phyloP scores from a whole-genome alignment of 768 basidiomycete genomes.

The Suillus bovinus region DNA sequence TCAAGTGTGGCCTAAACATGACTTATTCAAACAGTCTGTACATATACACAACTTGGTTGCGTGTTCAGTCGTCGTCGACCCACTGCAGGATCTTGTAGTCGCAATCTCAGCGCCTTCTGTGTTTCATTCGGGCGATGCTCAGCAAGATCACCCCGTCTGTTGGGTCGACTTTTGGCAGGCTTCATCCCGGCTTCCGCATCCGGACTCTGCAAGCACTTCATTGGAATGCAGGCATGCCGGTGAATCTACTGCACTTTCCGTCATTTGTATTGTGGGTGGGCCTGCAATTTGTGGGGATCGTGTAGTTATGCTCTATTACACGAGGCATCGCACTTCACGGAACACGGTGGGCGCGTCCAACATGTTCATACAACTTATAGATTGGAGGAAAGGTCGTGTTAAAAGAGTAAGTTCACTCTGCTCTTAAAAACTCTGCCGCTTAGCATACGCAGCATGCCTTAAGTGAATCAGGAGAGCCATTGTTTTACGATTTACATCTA shows the following conservation, averaged over 20 bases:
- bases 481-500: not conserved
- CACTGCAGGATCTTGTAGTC: slow-evolving; percentile 1
- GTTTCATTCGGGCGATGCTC: not conserved
- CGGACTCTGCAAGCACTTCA: not conserved
- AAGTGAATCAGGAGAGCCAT: not conserved
- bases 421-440: not conserved
- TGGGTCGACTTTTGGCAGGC: not conserved
- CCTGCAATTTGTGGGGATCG: not conserved
- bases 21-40: not conserved
- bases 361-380: slow-evolving; percentile 1
- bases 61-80: not conserved
- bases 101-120: not conserved
- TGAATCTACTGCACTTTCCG: not conserved
- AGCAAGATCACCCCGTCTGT: not conserved
- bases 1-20: not conserved
- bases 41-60: not conserved
- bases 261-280: not conserved
- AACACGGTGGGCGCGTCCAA: not conserved
- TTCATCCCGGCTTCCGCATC: not conserved
- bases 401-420: not conserved
- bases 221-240: not conserved
- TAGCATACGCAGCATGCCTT: not conserved
- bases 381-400: not conserved
- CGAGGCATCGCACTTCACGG: too few relatives aligned
- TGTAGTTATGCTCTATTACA: not conserved